These are phyloP conservation scores for Strobilomyces echinocephalus DNA, from an alignment of 768 basidiomycete species.

Conservation along the genomic window DNA sequence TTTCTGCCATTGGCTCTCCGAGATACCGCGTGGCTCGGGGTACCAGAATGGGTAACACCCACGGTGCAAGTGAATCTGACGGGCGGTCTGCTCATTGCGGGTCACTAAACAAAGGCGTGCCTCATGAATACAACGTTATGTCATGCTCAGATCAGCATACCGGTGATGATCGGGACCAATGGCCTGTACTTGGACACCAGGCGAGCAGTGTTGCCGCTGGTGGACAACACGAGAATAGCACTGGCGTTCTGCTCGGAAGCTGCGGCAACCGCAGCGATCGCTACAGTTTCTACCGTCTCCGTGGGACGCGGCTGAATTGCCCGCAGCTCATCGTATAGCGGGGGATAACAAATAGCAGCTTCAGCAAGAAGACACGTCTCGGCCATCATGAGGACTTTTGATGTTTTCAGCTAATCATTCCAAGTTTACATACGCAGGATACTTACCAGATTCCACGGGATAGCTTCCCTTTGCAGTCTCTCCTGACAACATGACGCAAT, in stretches of 20 bases:
- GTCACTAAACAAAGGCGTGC: conserved; percentile 55
- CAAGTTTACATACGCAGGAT: neutral
- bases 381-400: conserved; percentile 95
- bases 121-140: conserved; percentile 7
- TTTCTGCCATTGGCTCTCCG: conserved; percentile 90
- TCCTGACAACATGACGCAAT: conserved; percentile 99
- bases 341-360: conserved; percentile 90
- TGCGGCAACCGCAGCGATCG: conserved; percentile 93
- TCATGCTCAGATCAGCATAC: conserved; percentile 38
- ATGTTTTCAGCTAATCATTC: conserved; percentile 6
- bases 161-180: conserved; percentile 87
- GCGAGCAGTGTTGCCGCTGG: conserved; percentile 93
- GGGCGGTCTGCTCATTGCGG: conserved; percentile 90
- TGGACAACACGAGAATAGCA: conserved; percentile 94
- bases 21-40: conserved; percentile 86
- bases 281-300: conserved; percentile 91
- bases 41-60: conserved; percentile 98
- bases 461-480: conserved; percentile 98
- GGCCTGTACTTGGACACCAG: conserved; percentile 97
- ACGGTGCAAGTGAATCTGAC: conserved; percentile 95
- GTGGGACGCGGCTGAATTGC: conserved; percentile 81
- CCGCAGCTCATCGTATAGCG: conserved; percentile 86
- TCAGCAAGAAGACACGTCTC: conserved; percentile 98
- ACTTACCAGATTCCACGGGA: conserved; percentile 87
- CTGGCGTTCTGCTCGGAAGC: conserved; percentile 92